A percentile compares a stretch with the other conserved stretches of the same genome.
Conservation (phyloP, 1,284 basidiomycete genomes). For the Rhodotorula sp. region DNA sequence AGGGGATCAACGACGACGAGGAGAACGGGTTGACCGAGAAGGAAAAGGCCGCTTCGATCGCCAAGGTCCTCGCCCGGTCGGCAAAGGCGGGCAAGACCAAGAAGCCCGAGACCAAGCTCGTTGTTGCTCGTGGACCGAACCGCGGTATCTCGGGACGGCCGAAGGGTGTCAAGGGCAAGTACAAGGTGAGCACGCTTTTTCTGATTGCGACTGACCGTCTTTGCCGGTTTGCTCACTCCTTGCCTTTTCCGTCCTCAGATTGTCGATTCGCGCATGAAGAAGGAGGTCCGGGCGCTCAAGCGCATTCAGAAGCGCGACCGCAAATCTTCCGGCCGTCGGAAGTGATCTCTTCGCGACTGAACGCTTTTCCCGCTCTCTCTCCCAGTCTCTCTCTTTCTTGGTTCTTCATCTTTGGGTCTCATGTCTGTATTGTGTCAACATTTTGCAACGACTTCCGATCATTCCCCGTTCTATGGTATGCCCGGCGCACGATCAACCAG, state of each 20-base stretch:
- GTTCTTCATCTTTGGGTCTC: background rate
- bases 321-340: slow-evolving; percentile 41
- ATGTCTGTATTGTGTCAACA: background rate
- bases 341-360: slow-evolving; percentile 25
- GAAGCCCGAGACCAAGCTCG: slow-evolving; percentile 73
- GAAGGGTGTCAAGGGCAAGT: slow-evolving; percentile 81
- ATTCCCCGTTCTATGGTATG: too few relatives aligned
- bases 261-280: slow-evolving; percentile 62
- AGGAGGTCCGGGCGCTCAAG: slow-evolving; percentile 44
- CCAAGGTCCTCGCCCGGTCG: slow-evolving; percentile 77
- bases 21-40: slow-evolving; percentile 69
- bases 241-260: slow-evolving; percentile 53
- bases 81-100: slow-evolving; percentile 59
- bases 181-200: slow-evolving; percentile 37
- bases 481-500: background rate
- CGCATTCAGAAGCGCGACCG: slow-evolving; percentile 44
- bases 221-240: slow-evolving; percentile 49
- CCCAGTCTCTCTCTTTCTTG: background rate
- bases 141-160: slow-evolving; percentile 89
- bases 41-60: slow-evolving; percentile 91
- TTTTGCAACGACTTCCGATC: background rate
- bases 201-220: background rate
- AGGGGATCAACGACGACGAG: slow-evolving; percentile 85
- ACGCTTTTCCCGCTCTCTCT: background rate
- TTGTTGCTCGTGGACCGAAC: slow-evolving; percentile 89